Percentiles rank a stretch among this genome's conserved stretches.
These are phyloP conservation scores for Candida sp. DNA, from an alignment of 1,139 yeast species.

Conservation along the genomic window DNA sequence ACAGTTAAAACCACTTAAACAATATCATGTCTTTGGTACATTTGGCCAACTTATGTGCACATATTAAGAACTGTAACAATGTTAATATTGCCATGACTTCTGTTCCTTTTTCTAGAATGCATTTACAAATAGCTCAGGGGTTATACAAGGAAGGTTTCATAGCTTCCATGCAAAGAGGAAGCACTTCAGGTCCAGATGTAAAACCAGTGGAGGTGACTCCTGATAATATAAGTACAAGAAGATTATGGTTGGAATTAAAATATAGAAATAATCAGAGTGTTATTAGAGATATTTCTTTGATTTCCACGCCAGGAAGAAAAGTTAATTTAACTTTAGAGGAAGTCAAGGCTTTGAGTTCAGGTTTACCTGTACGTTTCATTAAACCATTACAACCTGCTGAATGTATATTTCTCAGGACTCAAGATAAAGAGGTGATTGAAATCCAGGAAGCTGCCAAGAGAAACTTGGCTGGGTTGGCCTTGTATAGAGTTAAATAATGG, in stretches of 20 bases:
- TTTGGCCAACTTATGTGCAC: conserved; percentile 83
- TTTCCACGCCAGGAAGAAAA: conserved; percentile 83
- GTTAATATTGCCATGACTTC: conserved; percentile 74
- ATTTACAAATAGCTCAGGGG: conserved; percentile 78
- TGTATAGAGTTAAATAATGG: conserved; percentile 68
- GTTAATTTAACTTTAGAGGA: conserved; percentile 64
- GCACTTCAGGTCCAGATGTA: conserved; percentile 84
- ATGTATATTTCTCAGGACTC: conserved; percentile 62
- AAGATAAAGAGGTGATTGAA: conserved; percentile 58
- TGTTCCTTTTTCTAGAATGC: conserved; percentile 80
- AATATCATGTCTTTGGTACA: conserved; percentile 74
- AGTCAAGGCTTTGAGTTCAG: conserved; percentile 70
- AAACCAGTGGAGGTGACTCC: conserved; percentile 77
- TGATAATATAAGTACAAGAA: conserved; percentile 80
- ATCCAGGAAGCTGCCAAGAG: conserved; percentile 82
- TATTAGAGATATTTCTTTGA: conserved; percentile 63
- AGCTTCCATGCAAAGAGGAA: conserved; percentile 81
- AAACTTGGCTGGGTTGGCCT: conserved; percentile 70
- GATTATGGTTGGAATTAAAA: conserved; percentile 90
- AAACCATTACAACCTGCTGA: conserved; percentile 91
- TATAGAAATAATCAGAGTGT: conserved; percentile 83
- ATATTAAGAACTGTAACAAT: conserved; percentile 82
- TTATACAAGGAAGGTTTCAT: conserved; percentile 90
- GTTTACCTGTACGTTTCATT: conserved; percentile 70
- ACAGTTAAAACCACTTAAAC: neutral